Evolutionary conservation across 2,329 filamentous ascomycete species (phyloP), one percentile per base, ranked within the genome.

Genomic region (Chrysoporthe puriensis): DNA sequence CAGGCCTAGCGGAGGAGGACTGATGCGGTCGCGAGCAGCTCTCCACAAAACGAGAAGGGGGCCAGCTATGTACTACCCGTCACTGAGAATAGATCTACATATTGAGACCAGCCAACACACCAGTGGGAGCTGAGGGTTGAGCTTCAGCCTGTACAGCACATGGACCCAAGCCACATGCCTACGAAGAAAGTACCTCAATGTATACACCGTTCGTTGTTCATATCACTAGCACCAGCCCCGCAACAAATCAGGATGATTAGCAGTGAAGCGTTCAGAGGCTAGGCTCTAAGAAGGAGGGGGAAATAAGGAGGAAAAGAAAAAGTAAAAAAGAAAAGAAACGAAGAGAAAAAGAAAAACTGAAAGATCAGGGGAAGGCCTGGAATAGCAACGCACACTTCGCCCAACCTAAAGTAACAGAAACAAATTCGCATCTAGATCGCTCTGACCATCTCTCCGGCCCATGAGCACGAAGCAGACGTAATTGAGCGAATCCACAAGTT

Each of bases 1-100:
- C 85, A 34, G 83, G 85, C 14, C 70, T 81, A 64, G 79, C 78
- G 1, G 81, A 83, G 66, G 83, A 84, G 58, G 59, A 70, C n/a
- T 70, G 57, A 68, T 60, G 44, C 43, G 26, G 3, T 36, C 16
- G 6, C 52, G 32, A 34, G 13, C 4, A 57, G 34, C 26, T 56
- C 21, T 14, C 26, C 34, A 34, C 34, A 7, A 21, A 8, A 21
- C 46, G n/a, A 21, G 44, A 48, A 48, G n/a, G 26, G 32, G 21
- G 9, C 4, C 1, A 3, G 14, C 5, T 26, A 54, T 32, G 21
- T 34, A 32, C 13, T 32, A 3, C 50, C 14, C 26, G 0, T 34
- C 21, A 11, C 8, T 34, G 26, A 32, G 50, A 21, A 14, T 14
- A 32, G 26, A 32, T 54, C 4, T 34, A 26, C 21, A 54, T 54